These are phyloP conservation scores for Musa troglodytarum DNA, from an alignment of 176 grass and related monocot genomes.

Conservation along the genomic window DNA sequence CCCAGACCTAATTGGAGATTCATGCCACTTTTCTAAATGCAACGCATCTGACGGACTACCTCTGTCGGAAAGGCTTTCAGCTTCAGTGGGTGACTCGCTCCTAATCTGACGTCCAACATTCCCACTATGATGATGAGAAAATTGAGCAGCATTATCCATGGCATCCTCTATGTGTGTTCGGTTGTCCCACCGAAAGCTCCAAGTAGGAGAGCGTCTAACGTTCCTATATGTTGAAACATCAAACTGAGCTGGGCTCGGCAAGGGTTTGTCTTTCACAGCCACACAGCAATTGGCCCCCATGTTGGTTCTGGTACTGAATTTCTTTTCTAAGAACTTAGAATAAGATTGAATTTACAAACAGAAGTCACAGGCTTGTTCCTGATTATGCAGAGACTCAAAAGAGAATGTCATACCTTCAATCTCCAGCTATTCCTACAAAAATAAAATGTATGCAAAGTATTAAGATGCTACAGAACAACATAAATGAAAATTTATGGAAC, in stretches of 20 bases:
- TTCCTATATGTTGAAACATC: conserved; percentile 36
- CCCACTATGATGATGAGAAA: conserved; percentile 30
- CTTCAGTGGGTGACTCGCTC: conserved; percentile 19
- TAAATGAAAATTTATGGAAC: neutral
- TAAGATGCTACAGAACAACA: neutral
- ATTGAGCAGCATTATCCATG: conserved; percentile 7
- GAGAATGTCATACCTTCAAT: neutral
- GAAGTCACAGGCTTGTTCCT: neutral
- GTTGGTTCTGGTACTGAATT: neutral
- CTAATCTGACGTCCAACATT: conserved; percentile 26
- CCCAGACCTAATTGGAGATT: conserved; percentile 30
- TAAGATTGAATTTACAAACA: neutral
- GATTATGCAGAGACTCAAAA: neutral
- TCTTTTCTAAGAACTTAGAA: neutral
- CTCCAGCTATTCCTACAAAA: neutral
- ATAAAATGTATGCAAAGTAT: neutral
- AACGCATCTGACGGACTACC: conserved; percentile 12
- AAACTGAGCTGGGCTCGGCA: conserved; percentile 20
- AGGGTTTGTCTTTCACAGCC: conserved; percentile 38
- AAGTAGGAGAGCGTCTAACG: conserved; percentile 46
- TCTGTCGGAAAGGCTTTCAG: conserved; percentile 16
- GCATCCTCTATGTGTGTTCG: conserved; percentile 54
- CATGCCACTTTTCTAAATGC: conserved; percentile 16
- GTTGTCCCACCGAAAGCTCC: conserved; percentile 61
- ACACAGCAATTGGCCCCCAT: conserved; percentile 56